Base-by-base conservation (phyloP, 2,329 filamentous ascomycete species). In the Alternaria sp. region DNA sequence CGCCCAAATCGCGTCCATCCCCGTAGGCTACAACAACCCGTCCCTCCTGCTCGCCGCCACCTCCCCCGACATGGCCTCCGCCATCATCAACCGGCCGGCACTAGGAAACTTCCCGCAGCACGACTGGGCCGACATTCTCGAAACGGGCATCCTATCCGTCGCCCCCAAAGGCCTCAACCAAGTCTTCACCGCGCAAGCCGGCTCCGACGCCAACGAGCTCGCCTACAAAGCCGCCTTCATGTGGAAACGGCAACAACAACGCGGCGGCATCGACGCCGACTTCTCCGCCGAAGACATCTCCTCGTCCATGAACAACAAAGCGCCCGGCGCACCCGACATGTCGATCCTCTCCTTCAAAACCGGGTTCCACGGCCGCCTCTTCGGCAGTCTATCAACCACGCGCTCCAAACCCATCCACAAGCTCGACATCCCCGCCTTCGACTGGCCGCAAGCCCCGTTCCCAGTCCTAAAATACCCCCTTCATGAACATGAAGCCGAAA, bases 181-280 rank as follows among this genome's bases (percentile, higher is more conserved):
- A 81, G 93, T 97, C 72, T 97, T 97, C 83, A 97, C 93, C 17
- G 93, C 91, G 69, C 91, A 93, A 85, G 89, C 93, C 57, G 93
- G 93, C 65, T 96, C 93, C 19, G 93, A 97, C 76, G 93, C 93
- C 81, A 97, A 97, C 83, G 94, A 97, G 84, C 91, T 92, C 32
- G 94, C 94, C 46, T 97, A 93, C 88, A 97, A 97, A 84, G 93
- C 93, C 9, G 93, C 94, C 54, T 97, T 97, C 84, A 97, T 97
- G 90, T 96, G 91, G 87, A 90, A 91, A 76, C 89, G 92, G 52
- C 91, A 93, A 80, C 86, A 89, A 67, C 88, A 96, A 82, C 92
- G 94, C 65, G 93, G 93, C 69, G 93, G 93, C 8, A 84, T 88
- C 49, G 81, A 90, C 40, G 91, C 90, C 59, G 92, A 95, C 61